phyloP scores from a whole-genome alignment of 768 basidiomycete species.

The Jaapia argillacea region DNA sequence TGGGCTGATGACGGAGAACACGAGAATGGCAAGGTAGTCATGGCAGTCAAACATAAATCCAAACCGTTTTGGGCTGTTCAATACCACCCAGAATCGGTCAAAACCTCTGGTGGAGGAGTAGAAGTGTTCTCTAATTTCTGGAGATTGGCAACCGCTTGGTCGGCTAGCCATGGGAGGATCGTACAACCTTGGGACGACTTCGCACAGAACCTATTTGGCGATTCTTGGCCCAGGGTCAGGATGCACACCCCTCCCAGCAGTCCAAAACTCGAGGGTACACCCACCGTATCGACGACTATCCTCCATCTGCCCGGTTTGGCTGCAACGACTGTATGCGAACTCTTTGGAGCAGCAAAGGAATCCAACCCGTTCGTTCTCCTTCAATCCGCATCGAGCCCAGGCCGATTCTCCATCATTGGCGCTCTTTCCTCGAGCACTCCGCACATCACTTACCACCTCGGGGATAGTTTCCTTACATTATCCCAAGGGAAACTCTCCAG shows the following conservation, averaged over 20 bases:
- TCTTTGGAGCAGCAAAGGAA: conserved; percentile 50
- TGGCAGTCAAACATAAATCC: conserved; percentile 57
- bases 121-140: conserved; percentile 69
- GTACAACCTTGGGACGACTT: conserved; percentile 31
- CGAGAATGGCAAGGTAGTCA: conserved; percentile 61
- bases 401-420: conserved; percentile 64
- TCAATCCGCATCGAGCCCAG: conserved; percentile 70
- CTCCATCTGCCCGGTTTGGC: conserved; percentile 34
- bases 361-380: conserved; percentile 56
- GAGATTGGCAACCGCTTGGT: conserved; percentile 55
- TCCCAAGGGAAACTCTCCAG: conserved; percentile 22
- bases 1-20: conserved; percentile 55
- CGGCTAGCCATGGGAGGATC: conserved; percentile 24
- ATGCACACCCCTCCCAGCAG: conserved; percentile 20
- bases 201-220: conserved; percentile 30
- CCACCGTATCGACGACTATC: conserved; percentile 26
- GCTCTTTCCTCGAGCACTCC: conserved; percentile 42
- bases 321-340: conserved; percentile 44
- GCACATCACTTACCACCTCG: conserved; percentile 47
- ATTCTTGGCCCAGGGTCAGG: conserved; percentile 64
- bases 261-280: conserved; percentile 6
- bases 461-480: conserved; percentile 40
- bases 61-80: conserved; percentile 84
- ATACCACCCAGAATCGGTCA: conserved; percentile 81
- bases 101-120: conserved; percentile 60